Evolutionary conservation across 176 grass and related monocot species (phyloP).

Genomic region (Eremochloa ophiuroides): DNA sequence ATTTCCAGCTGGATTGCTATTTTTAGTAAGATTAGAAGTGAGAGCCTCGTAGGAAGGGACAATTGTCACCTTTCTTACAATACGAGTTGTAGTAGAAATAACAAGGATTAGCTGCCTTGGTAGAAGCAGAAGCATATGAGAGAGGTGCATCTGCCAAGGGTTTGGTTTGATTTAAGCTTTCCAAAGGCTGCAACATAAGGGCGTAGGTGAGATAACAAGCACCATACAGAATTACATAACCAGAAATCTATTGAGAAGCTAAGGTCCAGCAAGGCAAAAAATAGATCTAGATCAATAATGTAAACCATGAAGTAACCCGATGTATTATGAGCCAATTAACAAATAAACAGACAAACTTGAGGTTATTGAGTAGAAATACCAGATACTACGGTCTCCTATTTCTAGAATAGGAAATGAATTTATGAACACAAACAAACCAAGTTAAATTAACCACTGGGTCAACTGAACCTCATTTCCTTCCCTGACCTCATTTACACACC

Average conservation of each 20-base stretch:
- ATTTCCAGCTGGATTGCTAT: conserved; percentile 12
- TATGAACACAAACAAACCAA: conserved; percentile 1
- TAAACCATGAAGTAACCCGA: background rate
- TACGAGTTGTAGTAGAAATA: conserved; percentile 41
- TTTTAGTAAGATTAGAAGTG: conserved; percentile 7
- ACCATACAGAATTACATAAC: background rate
- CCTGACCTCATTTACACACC: background rate
- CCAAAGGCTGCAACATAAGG: conserved; percentile 38
- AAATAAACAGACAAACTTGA: background rate
- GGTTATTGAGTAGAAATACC: background rate
- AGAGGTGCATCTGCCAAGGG: conserved; percentile 1
- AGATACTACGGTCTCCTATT: background rate
- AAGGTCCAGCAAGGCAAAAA: background rate
- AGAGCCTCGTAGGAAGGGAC: conserved; percentile 34
- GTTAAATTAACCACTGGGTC: background rate
- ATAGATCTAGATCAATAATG: background rate
- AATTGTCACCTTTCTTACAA: conserved; percentile 47
- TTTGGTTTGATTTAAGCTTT: conserved; percentile 26
- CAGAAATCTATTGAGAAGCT: background rate
- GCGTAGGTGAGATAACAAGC: conserved; percentile 27
- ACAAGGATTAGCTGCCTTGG: conserved; percentile 39
- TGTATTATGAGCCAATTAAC: background rate
- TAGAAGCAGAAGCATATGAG: conserved; percentile 23
- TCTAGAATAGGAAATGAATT: conserved; percentile 11
- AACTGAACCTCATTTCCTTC: background rate